Conservation (phyloP, 2,329 filamentous ascomycete species). For the Colletotrichum somersetense region DNA sequence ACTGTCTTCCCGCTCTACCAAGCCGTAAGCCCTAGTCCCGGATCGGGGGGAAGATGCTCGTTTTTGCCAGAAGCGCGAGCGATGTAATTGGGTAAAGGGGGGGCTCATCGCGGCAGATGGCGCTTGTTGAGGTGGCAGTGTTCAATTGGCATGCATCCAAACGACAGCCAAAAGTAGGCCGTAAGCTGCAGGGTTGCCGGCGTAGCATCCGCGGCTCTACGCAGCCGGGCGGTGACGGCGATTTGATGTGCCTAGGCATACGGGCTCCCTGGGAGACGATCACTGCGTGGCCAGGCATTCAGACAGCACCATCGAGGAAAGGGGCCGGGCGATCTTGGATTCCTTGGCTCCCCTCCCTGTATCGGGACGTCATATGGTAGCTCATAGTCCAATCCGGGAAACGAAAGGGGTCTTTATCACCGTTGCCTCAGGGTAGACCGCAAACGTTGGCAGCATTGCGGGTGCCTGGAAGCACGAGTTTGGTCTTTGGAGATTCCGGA, state of each 20-base stretch:
- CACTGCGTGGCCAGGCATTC: not conserved
- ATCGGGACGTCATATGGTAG: not conserved
- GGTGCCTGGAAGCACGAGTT: not conserved
- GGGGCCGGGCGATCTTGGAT: not conserved
- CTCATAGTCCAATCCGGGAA: not conserved
- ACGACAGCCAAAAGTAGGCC: not conserved
- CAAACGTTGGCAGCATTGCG: not conserved
- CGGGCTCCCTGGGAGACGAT: not conserved
- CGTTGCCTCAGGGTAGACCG: too few species aligned
- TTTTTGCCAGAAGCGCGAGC: not conserved
- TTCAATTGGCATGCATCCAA: too few species aligned
- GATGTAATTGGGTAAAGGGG: not conserved
- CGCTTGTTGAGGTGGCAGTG: slow-evolving; percentile 5
- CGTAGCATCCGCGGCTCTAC: not conserved
- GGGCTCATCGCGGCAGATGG: slow-evolving; percentile 6
- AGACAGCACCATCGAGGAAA: not conserved
- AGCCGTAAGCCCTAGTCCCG: not conserved
- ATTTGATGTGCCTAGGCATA: not conserved
- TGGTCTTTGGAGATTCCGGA: too few species aligned
- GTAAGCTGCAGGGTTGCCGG: slow-evolving; percentile 1
- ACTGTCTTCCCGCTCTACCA: not conserved
- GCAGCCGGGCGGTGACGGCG: slow-evolving; percentile 4
- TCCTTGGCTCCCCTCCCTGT: not conserved
- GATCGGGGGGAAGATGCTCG: not conserved
- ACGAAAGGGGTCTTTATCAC: not conserved